A percentile compares a stretch with the other conserved stretches of the same genome.
Conservation (phyloP, 345 rosid genomes). For the Theobroma cacao region DNA sequence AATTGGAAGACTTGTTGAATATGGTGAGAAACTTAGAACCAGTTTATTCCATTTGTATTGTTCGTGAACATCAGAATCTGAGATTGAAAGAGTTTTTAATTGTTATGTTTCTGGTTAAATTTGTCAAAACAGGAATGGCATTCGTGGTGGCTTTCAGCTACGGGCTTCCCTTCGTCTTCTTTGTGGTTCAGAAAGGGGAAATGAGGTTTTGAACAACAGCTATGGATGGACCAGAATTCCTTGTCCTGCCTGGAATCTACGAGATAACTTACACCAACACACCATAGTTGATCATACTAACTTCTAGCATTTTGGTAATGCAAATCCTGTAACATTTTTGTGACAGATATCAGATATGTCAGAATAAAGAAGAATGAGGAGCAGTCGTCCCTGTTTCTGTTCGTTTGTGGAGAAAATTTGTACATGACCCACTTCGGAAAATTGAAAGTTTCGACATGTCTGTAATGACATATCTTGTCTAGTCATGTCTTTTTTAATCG, state of each 20-base stretch:
- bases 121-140: slow-evolving; percentile 43
- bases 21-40: slow-evolving; percentile 32
- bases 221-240: background rate
- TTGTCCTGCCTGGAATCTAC: background rate
- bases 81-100: background rate
- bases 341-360: background rate
- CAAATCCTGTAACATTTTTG: background rate
- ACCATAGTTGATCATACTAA: background rate
- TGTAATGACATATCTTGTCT: background rate
- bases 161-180: slow-evolving; percentile 63
- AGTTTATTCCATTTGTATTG: background rate
- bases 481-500: background rate
- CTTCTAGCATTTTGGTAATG: background rate
- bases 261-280: background rate
- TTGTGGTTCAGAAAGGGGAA: slow-evolving; percentile 38
- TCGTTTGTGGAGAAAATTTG: background rate
- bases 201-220: slow-evolving; percentile 36
- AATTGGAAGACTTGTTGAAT: slow-evolving; percentile 25
- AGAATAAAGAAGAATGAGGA: background rate
- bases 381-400: background rate
- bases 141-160: slow-evolving; percentile 45
- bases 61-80: background rate
- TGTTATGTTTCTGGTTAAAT: background rate
- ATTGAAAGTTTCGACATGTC: background rate
- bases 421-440: background rate